phyloP scores from a whole-genome alignment of 208 protist genomes.

The Trypanosoma avium region DNA sequence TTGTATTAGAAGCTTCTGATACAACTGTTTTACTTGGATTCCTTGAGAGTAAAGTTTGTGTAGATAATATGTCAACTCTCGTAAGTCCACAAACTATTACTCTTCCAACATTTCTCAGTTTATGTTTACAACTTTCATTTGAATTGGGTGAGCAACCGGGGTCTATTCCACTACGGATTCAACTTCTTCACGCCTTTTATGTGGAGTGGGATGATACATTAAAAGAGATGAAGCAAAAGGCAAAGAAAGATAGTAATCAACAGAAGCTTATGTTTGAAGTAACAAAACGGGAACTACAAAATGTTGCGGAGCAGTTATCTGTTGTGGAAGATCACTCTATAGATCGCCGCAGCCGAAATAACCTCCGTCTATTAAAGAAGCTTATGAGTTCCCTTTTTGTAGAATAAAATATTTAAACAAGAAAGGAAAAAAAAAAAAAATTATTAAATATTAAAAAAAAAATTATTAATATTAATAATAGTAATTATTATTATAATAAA shows the following conservation, averaged over 20 bases:
- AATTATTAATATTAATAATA: constrained; percentile 5
- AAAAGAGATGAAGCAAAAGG: constrained; percentile 58
- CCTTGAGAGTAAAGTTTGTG: constrained; percentile 71
- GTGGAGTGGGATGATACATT: constrained; percentile 89
- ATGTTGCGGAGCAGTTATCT: constrained; percentile 50
- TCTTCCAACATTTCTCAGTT: constrained; percentile 76
- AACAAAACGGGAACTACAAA: constrained; percentile 55
- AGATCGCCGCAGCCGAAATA: constrained; percentile 77
- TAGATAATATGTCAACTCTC: constrained; percentile 55
- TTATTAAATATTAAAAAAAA: constrained; percentile 10
- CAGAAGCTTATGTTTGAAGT: constrained; percentile 47
- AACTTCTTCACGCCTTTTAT: constrained; percentile 73
- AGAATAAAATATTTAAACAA: constrained; percentile 14
- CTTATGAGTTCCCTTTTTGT: constrained; percentile 54
- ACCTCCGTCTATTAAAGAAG: constrained; percentile 60
- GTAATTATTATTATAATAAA: too few species aligned
- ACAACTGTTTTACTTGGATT: constrained; percentile 78
- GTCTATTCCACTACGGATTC: constrained; percentile 67
- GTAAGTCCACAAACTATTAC: constrained; percentile 59
- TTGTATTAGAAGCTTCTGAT: constrained; percentile 70
- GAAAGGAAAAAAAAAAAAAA: not conserved
- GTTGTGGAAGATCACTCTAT: constrained; percentile 46
- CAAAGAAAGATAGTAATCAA: constrained; percentile 34
- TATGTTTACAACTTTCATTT: constrained; percentile 84
- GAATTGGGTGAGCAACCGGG: constrained; percentile 52